phyloP scores from a whole-genome alignment of 345 rosid genomes.

The Melastoma malabathricum region DNA sequence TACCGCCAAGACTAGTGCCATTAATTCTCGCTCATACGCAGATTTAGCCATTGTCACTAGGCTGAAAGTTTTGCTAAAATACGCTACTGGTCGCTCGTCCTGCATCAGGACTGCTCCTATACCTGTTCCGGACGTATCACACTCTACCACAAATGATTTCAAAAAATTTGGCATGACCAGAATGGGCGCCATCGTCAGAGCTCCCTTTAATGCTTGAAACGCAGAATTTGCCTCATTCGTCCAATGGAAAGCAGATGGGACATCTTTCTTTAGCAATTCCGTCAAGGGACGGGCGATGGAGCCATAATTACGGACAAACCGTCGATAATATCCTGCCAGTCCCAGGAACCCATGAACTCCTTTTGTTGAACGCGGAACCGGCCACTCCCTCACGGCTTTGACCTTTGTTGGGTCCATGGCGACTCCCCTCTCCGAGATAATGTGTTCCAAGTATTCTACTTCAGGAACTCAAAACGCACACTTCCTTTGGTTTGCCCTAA shows the following conservation, averaged over 20 bases:
- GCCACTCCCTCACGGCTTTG: not conserved
- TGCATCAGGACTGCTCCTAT: not conserved
- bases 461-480: not conserved
- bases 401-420: not conserved
- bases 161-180: not conserved
- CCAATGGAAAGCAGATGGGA: not conserved
- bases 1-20: not conserved
- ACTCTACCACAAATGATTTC: not conserved
- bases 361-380: not conserved
- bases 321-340: not conserved
- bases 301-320: not conserved
- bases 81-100: not conserved
- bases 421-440: not conserved
- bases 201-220: not conserved
- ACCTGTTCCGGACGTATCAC: not conserved
- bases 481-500: not conserved
- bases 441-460: not conserved
- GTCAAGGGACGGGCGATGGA: not conserved
- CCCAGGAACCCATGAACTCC: not conserved
- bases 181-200: not conserved
- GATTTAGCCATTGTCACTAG: not conserved
- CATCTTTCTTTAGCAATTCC: not conserved
- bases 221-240: not conserved
- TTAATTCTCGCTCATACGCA: constrained; percentile 1
- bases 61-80: not conserved